Evolutionary conservation across 1,139 yeast species (phyloP), one percentile per base, ranked within the genome.

Genomic region (Zygosaccharomyces pseudobailii): DNA sequence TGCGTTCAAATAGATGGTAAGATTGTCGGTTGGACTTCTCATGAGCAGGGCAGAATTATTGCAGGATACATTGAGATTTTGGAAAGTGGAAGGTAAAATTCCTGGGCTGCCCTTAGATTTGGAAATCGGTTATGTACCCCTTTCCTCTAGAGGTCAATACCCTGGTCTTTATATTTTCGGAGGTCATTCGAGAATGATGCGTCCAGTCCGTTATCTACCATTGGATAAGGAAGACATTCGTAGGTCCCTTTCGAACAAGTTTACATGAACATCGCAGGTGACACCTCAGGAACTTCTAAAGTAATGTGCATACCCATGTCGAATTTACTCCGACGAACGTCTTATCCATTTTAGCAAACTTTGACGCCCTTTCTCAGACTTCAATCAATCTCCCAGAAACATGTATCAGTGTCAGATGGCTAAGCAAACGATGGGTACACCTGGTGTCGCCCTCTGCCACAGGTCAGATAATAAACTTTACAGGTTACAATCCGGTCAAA

Each of bases 401-500:
- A 92, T 94, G 98, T 92, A 92, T 69, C 99, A 92, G 73, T 92
- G 99, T 74, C 98, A 94, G 78, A 92, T 92, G 99, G 98, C 97
- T 80, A 92, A 92, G 73, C 99, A 92, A 75, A 92, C 99, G 22
- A 92, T 92, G 98, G 99, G 99, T 71, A 92, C 98, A 4, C 98
- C 98, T 6, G 97, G 97, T 72, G 96, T 92, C 49, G 97, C 96
- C 0, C 74, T 92, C 49, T 80, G 75, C 40, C 96, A 90, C 68
- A 80, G 99, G 70, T 86, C 96, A 0, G 99, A 92, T 68, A 94
- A 94, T 72, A 94, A 90, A 68, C 73, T 92, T 52, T 92, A 92
- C 71, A 82, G 95, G 62, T 74, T 92, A 58, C 98, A 92, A 71
- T 78, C 88, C 37, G 98, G 98, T 45, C 98, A 92, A 73, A 87